Evolutionary conservation across 2,329 filamentous ascomycete species (phyloP).

Genomic region (Penicillium sp.): DNA sequence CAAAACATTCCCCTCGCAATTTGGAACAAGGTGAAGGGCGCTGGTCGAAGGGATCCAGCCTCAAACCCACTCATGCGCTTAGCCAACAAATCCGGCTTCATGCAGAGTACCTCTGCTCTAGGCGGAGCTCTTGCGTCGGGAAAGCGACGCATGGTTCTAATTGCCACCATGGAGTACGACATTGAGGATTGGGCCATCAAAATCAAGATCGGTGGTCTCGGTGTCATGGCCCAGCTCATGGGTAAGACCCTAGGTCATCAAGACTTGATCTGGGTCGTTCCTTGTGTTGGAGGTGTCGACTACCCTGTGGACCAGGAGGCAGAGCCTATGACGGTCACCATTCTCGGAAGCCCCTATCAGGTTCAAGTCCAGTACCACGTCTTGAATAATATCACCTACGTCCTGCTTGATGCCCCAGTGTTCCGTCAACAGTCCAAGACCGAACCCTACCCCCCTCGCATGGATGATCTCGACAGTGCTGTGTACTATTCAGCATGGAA

Average conservation of each 20-base stretch:
- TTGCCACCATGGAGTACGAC: slow-evolving; percentile 70
- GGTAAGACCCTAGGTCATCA: slow-evolving; percentile 64
- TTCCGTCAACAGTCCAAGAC: slow-evolving; percentile 64
- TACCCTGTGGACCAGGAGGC: slow-evolving; percentile 60
- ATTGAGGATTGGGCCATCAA: slow-evolving; percentile 69
- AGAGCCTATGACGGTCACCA: slow-evolving; percentile 61
- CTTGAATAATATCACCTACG: slow-evolving; percentile 65
- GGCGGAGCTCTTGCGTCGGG: slow-evolving; percentile 25
- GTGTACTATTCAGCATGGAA: slow-evolving; percentile 71
- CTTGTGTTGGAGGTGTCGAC: slow-evolving; percentile 63
- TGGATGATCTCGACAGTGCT: slow-evolving; percentile 67
- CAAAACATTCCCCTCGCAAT: slow-evolving; percentile 39
- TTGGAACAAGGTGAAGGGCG: slow-evolving; percentile 37
- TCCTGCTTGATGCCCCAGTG: slow-evolving; percentile 64
- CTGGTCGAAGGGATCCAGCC: slow-evolving; percentile 23
- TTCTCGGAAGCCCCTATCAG: slow-evolving; percentile 60
- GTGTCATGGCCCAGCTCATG: slow-evolving; percentile 70
- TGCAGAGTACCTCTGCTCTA: slow-evolving; percentile 37
- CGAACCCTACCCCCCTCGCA: slow-evolving; percentile 64
- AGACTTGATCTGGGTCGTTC: slow-evolving; percentile 63
- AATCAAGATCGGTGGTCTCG: slow-evolving; percentile 69
- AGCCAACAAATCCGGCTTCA: slow-evolving; percentile 36
- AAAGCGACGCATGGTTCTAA: slow-evolving; percentile 56
- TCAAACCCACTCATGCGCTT: slow-evolving; percentile 37
- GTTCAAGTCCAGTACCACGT: slow-evolving; percentile 64